phyloP scores from a whole-genome alignment of 148 eudicot genomes.

The Limonium bicolor region DNA sequence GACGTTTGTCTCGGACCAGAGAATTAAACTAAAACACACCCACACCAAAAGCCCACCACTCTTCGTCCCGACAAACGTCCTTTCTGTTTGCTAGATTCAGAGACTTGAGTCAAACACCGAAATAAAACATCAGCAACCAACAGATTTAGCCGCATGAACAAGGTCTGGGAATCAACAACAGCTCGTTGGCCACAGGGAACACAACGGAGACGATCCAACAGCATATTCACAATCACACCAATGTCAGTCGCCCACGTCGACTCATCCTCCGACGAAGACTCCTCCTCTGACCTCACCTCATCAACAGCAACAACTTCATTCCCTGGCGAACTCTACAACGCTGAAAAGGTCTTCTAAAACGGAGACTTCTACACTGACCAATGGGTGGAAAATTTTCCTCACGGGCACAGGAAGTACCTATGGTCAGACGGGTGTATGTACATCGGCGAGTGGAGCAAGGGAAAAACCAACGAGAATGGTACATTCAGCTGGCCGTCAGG shows the following conservation, averaged over 20 bases:
- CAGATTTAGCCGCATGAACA: conserved; percentile 13
- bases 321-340: conserved; percentile 16
- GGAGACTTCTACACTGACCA: conserved; percentile 61
- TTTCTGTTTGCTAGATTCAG: too few relatives aligned
- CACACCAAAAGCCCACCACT: too few relatives aligned
- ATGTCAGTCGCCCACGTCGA: conserved; percentile 88
- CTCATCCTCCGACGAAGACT: conserved; percentile 38
- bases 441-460: conserved; percentile 61
- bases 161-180: conserved; percentile 16
- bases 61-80: too few relatives aligned
- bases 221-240: conserved; percentile 41
- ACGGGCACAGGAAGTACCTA: conserved; percentile 67
- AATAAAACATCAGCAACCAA: not conserved
- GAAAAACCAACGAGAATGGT: conserved; percentile 53
- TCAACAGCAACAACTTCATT: too few relatives aligned
- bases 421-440: conserved; percentile 93
- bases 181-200: conserved; percentile 25
- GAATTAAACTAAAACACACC: conserved; percentile 2
- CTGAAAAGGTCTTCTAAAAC: conserved; percentile 37
- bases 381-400: conserved; percentile 45
- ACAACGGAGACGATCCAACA: conserved; percentile 38
- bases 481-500: conserved; percentile 82
- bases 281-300: too few relatives aligned
- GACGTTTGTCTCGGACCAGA: too few relatives aligned
- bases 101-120: not conserved